These are phyloP conservation scores for Fusarium nygamai DNA, from an alignment of 2,329 filamentous ascomycete species.

Conservation along the genomic window DNA sequence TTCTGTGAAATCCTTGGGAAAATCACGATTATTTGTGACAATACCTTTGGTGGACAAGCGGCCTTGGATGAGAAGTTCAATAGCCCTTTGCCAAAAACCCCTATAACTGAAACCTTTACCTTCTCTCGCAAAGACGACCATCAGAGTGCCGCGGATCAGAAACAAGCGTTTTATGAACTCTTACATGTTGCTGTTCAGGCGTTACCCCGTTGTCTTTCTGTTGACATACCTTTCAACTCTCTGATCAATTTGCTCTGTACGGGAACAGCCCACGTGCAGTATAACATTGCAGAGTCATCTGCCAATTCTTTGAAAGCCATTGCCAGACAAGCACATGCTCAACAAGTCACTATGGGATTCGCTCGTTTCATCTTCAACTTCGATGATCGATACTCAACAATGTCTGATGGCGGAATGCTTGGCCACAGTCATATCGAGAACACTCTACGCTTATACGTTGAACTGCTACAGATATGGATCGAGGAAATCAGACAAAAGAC, in stretches of 20 bases:
- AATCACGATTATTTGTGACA: slow-evolving; percentile 95
- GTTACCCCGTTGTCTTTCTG: slow-evolving; percentile 89
- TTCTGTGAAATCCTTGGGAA: slow-evolving; percentile 97
- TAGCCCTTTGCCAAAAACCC: slow-evolving; percentile 88
- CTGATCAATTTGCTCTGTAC: slow-evolving; percentile 96
- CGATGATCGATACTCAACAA: slow-evolving; percentile 95
- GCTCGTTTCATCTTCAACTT: slow-evolving; percentile 98
- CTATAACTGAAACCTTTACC: slow-evolving; percentile 92
- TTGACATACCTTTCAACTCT: slow-evolving; percentile 90
- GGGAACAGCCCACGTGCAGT: slow-evolving; percentile 93
- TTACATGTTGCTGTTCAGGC: slow-evolving; percentile 96
- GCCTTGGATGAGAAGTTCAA: slow-evolving; percentile 95
- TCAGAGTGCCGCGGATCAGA: slow-evolving; percentile 78
- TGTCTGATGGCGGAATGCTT: slow-evolving; percentile 97
- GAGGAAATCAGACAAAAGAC: slow-evolving; percentile 92
- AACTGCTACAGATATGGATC: slow-evolving; percentile 95
- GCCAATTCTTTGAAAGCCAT: slow-evolving; percentile 95
- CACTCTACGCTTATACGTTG: slow-evolving; percentile 90
- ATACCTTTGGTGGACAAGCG: slow-evolving; percentile 95
- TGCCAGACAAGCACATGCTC: slow-evolving; percentile 89
- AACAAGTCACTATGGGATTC: slow-evolving; percentile 96
- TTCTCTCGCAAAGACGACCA: slow-evolving; percentile 87
- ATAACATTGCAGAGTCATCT: slow-evolving; percentile 90
- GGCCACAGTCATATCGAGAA: slow-evolving; percentile 94
- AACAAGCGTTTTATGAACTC: slow-evolving; percentile 94